Percentiles rank a stretch among this genome's conserved stretches.
These are phyloP conservation scores for Wallacemonas sp. DNA, from an alignment of 208 protist genomes.

Conservation along the genomic window DNA sequence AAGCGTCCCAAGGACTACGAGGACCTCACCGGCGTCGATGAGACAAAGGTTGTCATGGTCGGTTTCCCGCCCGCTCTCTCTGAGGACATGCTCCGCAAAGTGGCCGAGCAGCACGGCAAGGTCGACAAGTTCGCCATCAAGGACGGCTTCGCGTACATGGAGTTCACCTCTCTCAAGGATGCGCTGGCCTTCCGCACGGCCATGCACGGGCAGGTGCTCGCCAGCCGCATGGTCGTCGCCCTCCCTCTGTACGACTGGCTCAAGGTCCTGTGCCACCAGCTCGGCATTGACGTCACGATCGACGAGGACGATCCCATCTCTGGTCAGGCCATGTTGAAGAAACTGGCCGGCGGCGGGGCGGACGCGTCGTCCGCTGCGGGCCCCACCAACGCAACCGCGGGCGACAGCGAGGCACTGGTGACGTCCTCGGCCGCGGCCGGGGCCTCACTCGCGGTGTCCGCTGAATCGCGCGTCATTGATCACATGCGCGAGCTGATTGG, in stretches of 20 bases:
- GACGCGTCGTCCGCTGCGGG: conserved; percentile 5
- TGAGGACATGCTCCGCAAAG: conserved; percentile 38
- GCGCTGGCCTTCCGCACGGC: conserved; percentile 66
- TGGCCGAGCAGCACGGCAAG: conserved; percentile 65
- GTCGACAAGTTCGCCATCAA: conserved; percentile 65
- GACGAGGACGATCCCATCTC: conserved; percentile 74
- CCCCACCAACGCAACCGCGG: not conserved
- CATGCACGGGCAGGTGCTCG: conserved; percentile 71
- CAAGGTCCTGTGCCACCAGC: conserved; percentile 57
- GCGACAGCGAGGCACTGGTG: not conserved
- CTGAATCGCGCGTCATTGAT: conserved; percentile 44
- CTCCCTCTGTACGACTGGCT: conserved; percentile 79
- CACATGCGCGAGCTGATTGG: conserved; percentile 71
- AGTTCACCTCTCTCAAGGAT: conserved; percentile 56
- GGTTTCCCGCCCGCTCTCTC: conserved; percentile 68
- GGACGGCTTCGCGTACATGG: conserved; percentile 68
- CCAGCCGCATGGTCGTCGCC: conserved; percentile 55
- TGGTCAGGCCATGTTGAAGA: conserved; percentile 46
- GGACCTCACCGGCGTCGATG: conserved; percentile 49
- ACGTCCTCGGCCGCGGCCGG: not conserved
- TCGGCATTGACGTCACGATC: conserved; percentile 70
- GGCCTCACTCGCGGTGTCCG: conserved; percentile 33
- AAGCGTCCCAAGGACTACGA: conserved; percentile 74
- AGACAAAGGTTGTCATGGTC: conserved; percentile 65
- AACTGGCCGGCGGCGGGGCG: conserved; percentile 19